Evolutionary conservation across 208 protist genomes (phyloP), one percentile per base, ranked within the genome.

Genomic region (Acanthamoeba triangularis): DNA sequence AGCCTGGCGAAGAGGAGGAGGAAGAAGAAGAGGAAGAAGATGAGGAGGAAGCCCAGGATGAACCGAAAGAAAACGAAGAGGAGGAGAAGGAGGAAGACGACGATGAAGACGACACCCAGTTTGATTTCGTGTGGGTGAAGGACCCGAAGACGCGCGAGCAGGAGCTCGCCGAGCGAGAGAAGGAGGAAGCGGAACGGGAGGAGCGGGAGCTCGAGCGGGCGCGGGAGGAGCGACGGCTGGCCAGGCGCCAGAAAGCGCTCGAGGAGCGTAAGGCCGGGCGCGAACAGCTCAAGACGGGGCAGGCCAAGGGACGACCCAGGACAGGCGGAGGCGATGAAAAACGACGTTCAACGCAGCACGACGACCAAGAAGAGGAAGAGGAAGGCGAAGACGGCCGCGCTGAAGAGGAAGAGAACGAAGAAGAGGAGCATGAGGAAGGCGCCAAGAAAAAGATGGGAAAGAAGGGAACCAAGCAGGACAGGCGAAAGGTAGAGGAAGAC

Each of bases 41-140:
- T 1, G 80, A 88, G 52, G 52, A 61, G 8, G 78, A 87, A 47
- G 78, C 7, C 11, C 28, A n/a, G 8, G 41, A 82, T 10, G 74
- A 82, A 16, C 8, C 49, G 14, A 37, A 37, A 5, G 0, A 72
- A 13, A 47, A 87, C 47, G 47, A 85, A 0, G 41, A 85, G 7
- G 76, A 85, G 76, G 41, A 85, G 28, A 2, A 85, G 47, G 37
- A 63, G 49, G 80, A 88, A 2, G 49, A 63, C 7, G 52, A n/a
- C 1, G 47, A 88, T 13, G 49, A 63, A 3, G 49, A 63, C 49
- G 49, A 88, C 5, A n/a, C 2, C 78, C 44, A 41, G 52, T 88
- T 88, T 28, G 80, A 88, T n/a, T 88, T 88, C 52, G 65, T 88
- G 80, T 88, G 80, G 80, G 80, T 88, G 49, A 88, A 88, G 52